Evolutionary conservation across 352 stramenopile genomes (phyloP).

Genomic region (Pythium dissimile): DNA sequence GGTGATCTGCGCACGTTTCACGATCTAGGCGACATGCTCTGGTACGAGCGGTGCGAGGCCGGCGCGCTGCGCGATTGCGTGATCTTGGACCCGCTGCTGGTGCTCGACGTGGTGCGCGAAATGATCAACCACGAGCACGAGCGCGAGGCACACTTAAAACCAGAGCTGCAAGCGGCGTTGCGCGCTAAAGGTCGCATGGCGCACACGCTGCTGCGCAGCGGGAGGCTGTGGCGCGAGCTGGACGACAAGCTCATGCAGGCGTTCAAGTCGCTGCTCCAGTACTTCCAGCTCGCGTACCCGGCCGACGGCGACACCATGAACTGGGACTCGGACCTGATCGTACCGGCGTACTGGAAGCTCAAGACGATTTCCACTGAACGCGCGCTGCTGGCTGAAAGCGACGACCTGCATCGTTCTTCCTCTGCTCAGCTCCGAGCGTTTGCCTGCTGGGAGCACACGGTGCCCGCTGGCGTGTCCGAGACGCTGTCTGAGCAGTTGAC

Average conservation of each 20-base stretch:
- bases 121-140: slow-evolving; percentile 18
- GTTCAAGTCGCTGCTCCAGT: slow-evolving; percentile 29
- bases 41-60: slow-evolving; percentile 14
- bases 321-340: slow-evolving; percentile 17
- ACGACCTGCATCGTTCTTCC: background rate
- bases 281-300: slow-evolving; percentile 23
- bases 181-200: slow-evolving; percentile 12
- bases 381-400: background rate
- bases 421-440: no score
- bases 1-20: slow-evolving; percentile 14
- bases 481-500: slow-evolving; percentile 29
- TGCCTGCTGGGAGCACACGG: slow-evolving; percentile 32
- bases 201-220: slow-evolving; percentile 4
- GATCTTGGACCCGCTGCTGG: slow-evolving; percentile 24
- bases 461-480: slow-evolving; percentile 21
- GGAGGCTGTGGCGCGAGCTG: slow-evolving; percentile 20
- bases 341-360: slow-evolving; percentile 7
- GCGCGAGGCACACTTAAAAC: background rate
- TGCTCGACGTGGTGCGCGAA: slow-evolving; percentile 26
- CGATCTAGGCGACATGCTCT: slow-evolving; percentile 21
- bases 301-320: slow-evolving; percentile 12
- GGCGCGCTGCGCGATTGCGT: slow-evolving; percentile 9
- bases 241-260: slow-evolving; percentile 20
- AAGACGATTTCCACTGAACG: background rate
- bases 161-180: background rate